These are phyloP conservation scores for Rubus idaeus DNA, from an alignment of 306 rosid species.

Conservation along the genomic window DNA sequence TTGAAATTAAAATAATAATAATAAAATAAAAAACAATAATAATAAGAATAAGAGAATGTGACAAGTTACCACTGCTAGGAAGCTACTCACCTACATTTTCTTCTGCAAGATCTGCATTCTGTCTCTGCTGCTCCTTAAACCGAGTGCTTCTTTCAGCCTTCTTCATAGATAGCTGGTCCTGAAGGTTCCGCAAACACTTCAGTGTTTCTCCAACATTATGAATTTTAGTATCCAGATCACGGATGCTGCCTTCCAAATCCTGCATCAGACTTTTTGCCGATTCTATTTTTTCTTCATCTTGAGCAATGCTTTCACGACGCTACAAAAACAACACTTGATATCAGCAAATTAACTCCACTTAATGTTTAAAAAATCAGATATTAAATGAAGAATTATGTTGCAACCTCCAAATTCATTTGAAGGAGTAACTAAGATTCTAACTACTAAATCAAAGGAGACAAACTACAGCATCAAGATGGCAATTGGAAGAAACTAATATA, in stretches of 20 bases:
- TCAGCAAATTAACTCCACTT: constrained; percentile 14
- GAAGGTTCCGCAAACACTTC: constrained; percentile 55
- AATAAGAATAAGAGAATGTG: background rate
- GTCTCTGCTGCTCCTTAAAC: constrained; percentile 58
- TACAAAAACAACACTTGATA: constrained; percentile 28
- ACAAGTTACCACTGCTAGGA: constrained; percentile 16
- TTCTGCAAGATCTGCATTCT: constrained; percentile 63
- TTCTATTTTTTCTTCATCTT: constrained; percentile 77
- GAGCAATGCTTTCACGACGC: constrained; percentile 86
- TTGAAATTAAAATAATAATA: background rate
- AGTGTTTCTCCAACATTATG: constrained; percentile 45
- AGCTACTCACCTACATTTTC: constrained; percentile 70
- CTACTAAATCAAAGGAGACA: background rate
- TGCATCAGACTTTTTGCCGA: constrained; percentile 54
- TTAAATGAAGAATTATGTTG: constrained; percentile 1
- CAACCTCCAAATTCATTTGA: background rate
- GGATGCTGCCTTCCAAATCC: constrained; percentile 65
- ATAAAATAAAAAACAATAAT: background rate
- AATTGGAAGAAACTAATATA: background rate
- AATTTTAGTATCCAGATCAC: constrained; percentile 59
- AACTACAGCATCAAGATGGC: background rate
- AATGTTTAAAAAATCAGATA: background rate
- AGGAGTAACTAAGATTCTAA: background rate
- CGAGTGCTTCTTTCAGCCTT: constrained; percentile 68
- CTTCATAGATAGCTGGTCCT: constrained; percentile 61